Evolutionary conservation across 495 filamentous ascomycete species (phyloP).

Genomic region (Cryomyces minteri): DNA sequence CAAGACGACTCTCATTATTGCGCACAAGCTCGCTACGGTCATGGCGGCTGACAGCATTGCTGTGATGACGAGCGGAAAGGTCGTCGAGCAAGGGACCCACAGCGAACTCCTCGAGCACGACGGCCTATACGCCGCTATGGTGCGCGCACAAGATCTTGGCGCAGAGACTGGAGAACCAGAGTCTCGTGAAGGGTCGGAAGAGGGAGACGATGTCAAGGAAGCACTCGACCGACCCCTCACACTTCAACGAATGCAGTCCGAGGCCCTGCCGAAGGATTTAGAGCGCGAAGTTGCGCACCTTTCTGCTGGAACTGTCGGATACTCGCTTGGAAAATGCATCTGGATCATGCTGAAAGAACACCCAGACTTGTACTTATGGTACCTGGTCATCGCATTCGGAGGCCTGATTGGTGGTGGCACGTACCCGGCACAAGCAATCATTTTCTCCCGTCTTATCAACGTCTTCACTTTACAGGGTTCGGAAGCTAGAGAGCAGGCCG

Average conservation of each 20-base stretch:
- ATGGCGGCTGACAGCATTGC: slow-evolving; percentile 14
- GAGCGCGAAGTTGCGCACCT: slow-evolving; percentile 1
- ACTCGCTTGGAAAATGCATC: slow-evolving; percentile 3
- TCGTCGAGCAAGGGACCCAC: slow-evolving; percentile 16
- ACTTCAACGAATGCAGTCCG: slow-evolving; percentile 4
- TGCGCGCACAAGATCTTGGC: slow-evolving; percentile 9
- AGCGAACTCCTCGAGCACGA: slow-evolving; percentile 7
- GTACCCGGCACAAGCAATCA: slow-evolving; percentile 17
- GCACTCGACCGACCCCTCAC: slow-evolving; percentile 1
- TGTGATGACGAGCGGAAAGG: slow-evolving; percentile 10
- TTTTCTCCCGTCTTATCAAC: slow-evolving; percentile 14
- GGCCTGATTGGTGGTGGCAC: slow-evolving; percentile 8
- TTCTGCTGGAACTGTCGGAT: slow-evolving; percentile 1
- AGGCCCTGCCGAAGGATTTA: slow-evolving; percentile 1
- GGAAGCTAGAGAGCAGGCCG: slow-evolving; percentile 3
- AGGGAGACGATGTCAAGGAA: background rate
- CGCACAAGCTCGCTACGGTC: slow-evolving; percentile 15
- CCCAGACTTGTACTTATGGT: slow-evolving; percentile 2
- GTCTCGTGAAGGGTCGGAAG: background rate
- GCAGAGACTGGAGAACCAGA: background rate
- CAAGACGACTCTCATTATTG: slow-evolving; percentile 15
- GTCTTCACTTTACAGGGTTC: slow-evolving; percentile 6
- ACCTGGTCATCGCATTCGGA: slow-evolving; percentile 1
- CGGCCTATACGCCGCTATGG: slow-evolving; percentile 11
- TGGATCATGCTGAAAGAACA: slow-evolving; percentile 4